Conservation (phyloP, 2,329 filamentous ascomycete species). For the Botrytis byssoidea region DNA sequence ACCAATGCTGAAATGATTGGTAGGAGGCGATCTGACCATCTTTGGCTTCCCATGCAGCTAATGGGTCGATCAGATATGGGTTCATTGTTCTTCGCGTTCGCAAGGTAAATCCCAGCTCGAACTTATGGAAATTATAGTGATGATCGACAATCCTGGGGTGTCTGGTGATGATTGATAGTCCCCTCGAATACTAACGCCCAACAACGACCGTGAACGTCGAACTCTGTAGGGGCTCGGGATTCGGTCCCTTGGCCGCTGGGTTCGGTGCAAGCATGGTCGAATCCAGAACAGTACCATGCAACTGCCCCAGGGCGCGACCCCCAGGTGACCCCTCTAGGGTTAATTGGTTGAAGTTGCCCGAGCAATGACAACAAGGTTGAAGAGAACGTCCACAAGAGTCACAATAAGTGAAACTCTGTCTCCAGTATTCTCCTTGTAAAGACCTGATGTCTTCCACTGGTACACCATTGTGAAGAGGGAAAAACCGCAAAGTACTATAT, state of each 20-base stretch:
- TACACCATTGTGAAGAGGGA: too few species aligned
- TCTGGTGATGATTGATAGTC: background rate
- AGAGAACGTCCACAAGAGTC: too few species aligned
- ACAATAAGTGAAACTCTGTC: too few species aligned
- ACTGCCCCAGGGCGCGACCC: too few species aligned
- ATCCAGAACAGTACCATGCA: background rate
- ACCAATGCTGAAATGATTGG: background rate
- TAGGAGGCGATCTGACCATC: background rate
- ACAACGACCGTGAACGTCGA: background rate
- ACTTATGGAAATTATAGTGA: background rate
- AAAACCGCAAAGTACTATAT: too few species aligned
- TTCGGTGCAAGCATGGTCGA: background rate
- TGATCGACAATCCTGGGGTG: background rate
- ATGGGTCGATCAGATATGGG: constrained; percentile 5
- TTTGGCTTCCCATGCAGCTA: constrained; percentile 1
- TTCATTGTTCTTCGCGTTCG: constrained; percentile 1
- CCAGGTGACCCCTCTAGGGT: too few species aligned
- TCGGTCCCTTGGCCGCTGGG: background rate
- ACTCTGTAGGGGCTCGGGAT: constrained; percentile 3
- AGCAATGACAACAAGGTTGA: too few species aligned
- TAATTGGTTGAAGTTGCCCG: too few species aligned
- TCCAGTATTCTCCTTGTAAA: too few species aligned
- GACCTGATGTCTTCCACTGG: too few species aligned
- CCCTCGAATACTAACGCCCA: constrained; percentile 3
- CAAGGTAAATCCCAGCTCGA: background rate